Base-by-base conservation (phyloP, 257 asterid genomes). In the Fraxinus cuspidata region DNA sequence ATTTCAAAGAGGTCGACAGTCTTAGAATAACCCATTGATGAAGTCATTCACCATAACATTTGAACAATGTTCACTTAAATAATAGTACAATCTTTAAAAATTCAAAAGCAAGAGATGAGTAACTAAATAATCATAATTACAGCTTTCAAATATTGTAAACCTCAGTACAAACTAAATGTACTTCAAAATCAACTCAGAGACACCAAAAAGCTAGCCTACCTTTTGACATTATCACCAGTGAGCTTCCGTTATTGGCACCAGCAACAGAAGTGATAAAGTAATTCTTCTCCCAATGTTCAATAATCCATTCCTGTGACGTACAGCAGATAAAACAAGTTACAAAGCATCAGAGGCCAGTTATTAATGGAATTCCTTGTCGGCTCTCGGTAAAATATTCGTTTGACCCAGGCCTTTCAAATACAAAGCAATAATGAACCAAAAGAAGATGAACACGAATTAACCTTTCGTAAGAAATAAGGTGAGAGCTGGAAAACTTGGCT, bases 251-350 rank as follows among this genome's bases (percentile, higher is more conserved):
- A 34, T 44, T 47, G 32, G 88, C 83, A 49, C 89, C 89, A 37
- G 89, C 89, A 79, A 86, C 84, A 21, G 84, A 82, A 76, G 84
- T 86, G 47, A 86, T 86, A 58, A 81, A 86, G 47, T 79, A 84
- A 78, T 80, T 86, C 82, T 84, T 86, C 75, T 86, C 89, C 89
- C 89, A 86, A 9, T 86, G 87, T 58, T 86, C 87, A 85, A 86
- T 83, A 27, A 86, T 83, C 89, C 89, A 86, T 72, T 86, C 89
- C 89, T 86, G 79, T 23, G 80, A 25, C 2, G 74, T 37, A 72
- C 28, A 56, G 76, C 74, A 73, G 66, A 67, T 19, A 49, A 1
- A 10, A 72, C 32, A 70, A 64, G 71, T 49, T 34, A 75, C 3
- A 44, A 66, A 49, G 35, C 38, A 28, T 42, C 49, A 42, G 49